Evolutionary conservation across 805 yeast genomes (phyloP).

Genomic region (Maudiozyma serrabonitensis): DNA sequence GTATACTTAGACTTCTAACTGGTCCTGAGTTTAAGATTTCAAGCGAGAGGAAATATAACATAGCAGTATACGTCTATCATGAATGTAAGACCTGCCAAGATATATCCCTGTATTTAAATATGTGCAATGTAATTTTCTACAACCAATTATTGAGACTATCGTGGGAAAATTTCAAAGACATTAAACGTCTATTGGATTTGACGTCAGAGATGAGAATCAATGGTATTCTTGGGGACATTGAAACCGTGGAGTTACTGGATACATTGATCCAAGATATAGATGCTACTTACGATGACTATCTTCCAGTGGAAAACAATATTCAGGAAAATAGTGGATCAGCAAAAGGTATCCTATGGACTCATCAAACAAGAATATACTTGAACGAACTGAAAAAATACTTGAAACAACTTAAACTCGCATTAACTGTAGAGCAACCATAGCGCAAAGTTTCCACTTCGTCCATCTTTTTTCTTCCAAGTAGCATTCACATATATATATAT

Average conservation of each 20-base stretch:
- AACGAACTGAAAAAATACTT: slow-evolving; percentile 17
- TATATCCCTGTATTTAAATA: slow-evolving; percentile 20
- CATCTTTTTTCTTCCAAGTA: background rate
- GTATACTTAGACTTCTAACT: slow-evolving; percentile 14
- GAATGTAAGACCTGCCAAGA: slow-evolving; percentile 21
- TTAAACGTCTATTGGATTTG: slow-evolving; percentile 12
- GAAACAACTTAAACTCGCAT: slow-evolving; percentile 13
- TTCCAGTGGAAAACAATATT: slow-evolving; percentile 9
- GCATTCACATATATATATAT: background rate
- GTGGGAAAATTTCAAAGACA: slow-evolving; percentile 24
- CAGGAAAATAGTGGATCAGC: background rate
- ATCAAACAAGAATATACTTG: slow-evolving; percentile 16
- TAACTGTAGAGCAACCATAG: slow-evolving; percentile 2
- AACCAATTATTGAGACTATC: slow-evolving; percentile 20
- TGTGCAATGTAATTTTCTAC: slow-evolving; percentile 26
- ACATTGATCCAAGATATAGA: slow-evolving; percentile 13
- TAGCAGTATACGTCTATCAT: slow-evolving; percentile 20
- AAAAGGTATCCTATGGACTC: slow-evolving; percentile 20
- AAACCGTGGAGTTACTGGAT: slow-evolving; percentile 21
- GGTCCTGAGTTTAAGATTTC: background rate
- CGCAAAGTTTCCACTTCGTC: too few relatives aligned
- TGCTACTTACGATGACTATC: slow-evolving; percentile 16
- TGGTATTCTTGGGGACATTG: slow-evolving; percentile 25
- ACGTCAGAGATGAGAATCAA: slow-evolving; percentile 26
- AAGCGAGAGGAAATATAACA: slow-evolving; percentile 17